phyloP scores from a whole-genome alignment of 352 stramenopile genomes.

The Phytophthora pisi region DNA sequence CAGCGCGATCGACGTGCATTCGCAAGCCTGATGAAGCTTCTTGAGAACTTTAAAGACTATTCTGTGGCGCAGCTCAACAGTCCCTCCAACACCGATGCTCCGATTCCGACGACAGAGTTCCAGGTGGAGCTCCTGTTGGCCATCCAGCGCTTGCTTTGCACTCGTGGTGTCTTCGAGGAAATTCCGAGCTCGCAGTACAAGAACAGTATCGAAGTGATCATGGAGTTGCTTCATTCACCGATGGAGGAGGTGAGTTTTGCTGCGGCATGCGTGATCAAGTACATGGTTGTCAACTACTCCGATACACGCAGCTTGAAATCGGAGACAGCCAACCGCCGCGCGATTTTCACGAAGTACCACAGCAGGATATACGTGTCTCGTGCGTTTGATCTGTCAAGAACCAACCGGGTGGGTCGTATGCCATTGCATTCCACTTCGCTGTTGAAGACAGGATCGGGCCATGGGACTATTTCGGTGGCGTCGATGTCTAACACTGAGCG shows the following conservation, averaged over 20 bases:
- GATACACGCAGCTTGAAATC: slow-evolving; percentile 86
- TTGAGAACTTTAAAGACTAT: slow-evolving; percentile 88
- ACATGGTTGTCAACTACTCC: slow-evolving; percentile 92
- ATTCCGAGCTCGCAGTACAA: slow-evolving; percentile 88
- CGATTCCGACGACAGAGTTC: slow-evolving; percentile 81
- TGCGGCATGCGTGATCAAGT: slow-evolving; percentile 84
- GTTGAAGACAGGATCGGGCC: slow-evolving; percentile 28
- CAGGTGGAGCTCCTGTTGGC: slow-evolving; percentile 81
- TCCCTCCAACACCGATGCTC: slow-evolving; percentile 79
- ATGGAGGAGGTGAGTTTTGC: slow-evolving; percentile 88
- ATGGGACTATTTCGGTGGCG: slow-evolving; percentile 28
- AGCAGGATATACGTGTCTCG: slow-evolving; percentile 82
- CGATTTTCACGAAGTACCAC: slow-evolving; percentile 88
- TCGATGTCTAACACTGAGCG: slow-evolving; percentile 65
- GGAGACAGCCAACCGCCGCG: slow-evolving; percentile 81
- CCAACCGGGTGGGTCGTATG: slow-evolving; percentile 67
- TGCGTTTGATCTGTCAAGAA: slow-evolving; percentile 79
- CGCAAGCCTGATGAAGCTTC: slow-evolving; percentile 80
- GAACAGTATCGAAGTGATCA: slow-evolving; percentile 84
- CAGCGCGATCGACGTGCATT: slow-evolving; percentile 81
- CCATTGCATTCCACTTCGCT: slow-evolving; percentile 37
- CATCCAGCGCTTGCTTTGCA: slow-evolving; percentile 84
- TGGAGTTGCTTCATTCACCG: slow-evolving; percentile 86
- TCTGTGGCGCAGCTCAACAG: slow-evolving; percentile 82
- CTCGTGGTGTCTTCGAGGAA: slow-evolving; percentile 85